Percentiles rank a stretch among this genome's conserved stretches.
Evolutionary conservation across 139 green algal species (phyloP).

Genomic region (Chlamydomonas incerta): DNA sequence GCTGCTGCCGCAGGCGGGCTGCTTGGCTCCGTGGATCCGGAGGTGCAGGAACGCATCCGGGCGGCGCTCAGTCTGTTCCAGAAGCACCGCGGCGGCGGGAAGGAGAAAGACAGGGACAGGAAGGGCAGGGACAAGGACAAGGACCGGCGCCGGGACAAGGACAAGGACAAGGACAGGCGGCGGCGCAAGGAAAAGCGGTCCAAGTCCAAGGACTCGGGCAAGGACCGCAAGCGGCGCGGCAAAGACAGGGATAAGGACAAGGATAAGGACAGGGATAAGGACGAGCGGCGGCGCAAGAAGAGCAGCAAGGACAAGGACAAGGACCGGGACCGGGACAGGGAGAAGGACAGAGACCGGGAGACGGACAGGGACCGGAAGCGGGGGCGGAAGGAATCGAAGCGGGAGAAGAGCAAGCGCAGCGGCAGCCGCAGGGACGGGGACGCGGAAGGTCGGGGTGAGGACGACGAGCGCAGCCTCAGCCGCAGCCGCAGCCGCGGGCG

Average conservation of each 20-base stretch:
- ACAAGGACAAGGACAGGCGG: slow-evolving; percentile 1
- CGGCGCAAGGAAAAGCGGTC: background rate
- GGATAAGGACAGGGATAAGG: background rate
- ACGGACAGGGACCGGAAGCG: slow-evolving; percentile 53
- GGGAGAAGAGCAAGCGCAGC: background rate
- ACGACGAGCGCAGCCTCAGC: background rate
- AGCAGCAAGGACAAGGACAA: background rate
- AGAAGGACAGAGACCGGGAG: slow-evolving; percentile 82
- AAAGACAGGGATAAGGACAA: slow-evolving; percentile 1
- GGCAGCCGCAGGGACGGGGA: background rate
- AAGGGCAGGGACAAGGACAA: slow-evolving; percentile 44
- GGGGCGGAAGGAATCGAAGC: background rate
- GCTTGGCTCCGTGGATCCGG: slow-evolving; percentile 29
- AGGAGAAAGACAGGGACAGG: slow-evolving; percentile 32
- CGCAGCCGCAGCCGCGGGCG: background rate
- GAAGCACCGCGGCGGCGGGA: slow-evolving; percentile 41
- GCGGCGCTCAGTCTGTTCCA: slow-evolving; percentile 52
- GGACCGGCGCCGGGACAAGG: background rate
- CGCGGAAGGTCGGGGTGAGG: background rate
- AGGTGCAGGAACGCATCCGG: slow-evolving; percentile 53
- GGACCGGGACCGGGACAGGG: background rate
- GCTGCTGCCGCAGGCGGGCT: background rate
- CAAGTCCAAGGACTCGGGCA: background rate
- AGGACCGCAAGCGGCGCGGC: slow-evolving; percentile 13
- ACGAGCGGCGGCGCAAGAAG: slow-evolving; percentile 16